Percentiles rank a stretch among this genome's conserved stretches.
These are phyloP conservation scores for Chrysophaeum taylorii DNA, from an alignment of 352 stramenopile species.

Conservation along the genomic window DNA sequence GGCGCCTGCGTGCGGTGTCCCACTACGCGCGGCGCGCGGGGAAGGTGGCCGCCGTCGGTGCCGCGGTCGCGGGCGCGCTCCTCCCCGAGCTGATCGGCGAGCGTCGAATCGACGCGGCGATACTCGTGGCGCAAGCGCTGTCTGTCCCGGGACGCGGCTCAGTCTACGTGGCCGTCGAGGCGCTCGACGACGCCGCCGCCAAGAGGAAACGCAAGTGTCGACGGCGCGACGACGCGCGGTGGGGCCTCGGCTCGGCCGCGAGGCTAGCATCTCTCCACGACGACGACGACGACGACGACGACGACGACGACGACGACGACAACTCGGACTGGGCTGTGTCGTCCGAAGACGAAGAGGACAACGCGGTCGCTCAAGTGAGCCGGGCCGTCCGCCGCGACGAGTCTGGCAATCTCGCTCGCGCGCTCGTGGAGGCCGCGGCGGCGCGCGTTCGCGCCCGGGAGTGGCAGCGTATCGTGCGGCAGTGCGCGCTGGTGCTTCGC, in stretches of 20 bases:
- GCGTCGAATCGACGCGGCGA: neutral
- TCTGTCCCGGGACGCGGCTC: too few relatives aligned
- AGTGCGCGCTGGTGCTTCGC: neutral
- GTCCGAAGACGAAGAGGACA: neutral
- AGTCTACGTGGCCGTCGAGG: neutral
- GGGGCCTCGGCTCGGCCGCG: neutral
- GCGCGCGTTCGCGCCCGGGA: neutral
- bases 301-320: conserved; percentile 10
- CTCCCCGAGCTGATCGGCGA: too few relatives aligned
- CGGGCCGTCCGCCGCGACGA: neutral
- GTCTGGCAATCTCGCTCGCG: neutral
- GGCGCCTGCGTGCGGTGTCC: neutral
- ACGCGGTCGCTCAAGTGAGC: neutral
- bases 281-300: neutral
- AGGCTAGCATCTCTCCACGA: neutral
- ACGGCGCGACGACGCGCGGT: neutral
- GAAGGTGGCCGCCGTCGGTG: neutral
- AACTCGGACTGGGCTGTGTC: neutral
- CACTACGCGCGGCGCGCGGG: conserved; percentile 2
- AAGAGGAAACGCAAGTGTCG: neutral
- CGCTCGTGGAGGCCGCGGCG: neutral
- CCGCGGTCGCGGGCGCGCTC: neutral
- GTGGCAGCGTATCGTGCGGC: neutral
- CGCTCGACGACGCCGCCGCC: neutral
- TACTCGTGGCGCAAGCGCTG: neutral